A percentile compares a stretch with the other conserved stretches of the same genome.
Evolutionary conservation across 1,284 basidiomycete genomes (phyloP).

Genomic region (Pholiota adiposa): DNA sequence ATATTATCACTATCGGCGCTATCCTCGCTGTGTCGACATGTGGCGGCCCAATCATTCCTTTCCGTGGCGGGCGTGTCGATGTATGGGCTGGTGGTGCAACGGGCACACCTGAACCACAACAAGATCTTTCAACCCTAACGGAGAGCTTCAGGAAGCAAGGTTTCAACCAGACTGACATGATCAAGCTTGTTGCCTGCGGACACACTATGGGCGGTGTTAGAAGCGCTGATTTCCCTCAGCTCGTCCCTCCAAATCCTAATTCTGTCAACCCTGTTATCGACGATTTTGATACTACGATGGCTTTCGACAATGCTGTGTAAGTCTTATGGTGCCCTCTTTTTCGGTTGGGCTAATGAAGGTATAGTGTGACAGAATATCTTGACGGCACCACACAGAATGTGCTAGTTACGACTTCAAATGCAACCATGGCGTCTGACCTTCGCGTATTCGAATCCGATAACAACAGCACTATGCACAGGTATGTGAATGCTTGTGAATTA

Average conservation of each 20-base stretch:
- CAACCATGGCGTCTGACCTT: conserved; percentile 40
- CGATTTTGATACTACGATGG: conserved; percentile 33
- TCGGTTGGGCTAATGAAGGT: background rate
- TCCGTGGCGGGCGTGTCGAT: conserved; percentile 42
- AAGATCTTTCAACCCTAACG: conserved; percentile 34
- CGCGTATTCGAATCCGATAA: conserved; percentile 40
- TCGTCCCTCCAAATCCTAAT: conserved; percentile 32
- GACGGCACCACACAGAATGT: conserved; percentile 38
- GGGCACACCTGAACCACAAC: conserved; percentile 39
- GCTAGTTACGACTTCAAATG: conserved; percentile 38
- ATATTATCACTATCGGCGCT: conserved; percentile 41
- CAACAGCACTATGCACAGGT: conserved; percentile 42
- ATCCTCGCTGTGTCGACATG: conserved; percentile 38
- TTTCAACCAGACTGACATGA: conserved; percentile 44
- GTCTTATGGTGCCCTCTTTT: conserved; percentile 6
- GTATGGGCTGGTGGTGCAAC: conserved; percentile 32
- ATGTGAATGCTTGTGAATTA: background rate
- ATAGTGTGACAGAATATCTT: conserved; percentile 41
- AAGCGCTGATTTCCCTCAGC: conserved; percentile 40
- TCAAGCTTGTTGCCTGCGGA: conserved; percentile 45
- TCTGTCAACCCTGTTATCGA: conserved; percentile 27
- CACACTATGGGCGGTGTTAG: conserved; percentile 45
- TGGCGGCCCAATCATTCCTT: conserved; percentile 43
- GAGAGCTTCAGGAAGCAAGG: conserved; percentile 41
- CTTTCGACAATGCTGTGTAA: conserved; percentile 41